Evolutionary conservation across 75 land plant species (phyloP).

Genomic region (Picea sitchensis): DNA sequence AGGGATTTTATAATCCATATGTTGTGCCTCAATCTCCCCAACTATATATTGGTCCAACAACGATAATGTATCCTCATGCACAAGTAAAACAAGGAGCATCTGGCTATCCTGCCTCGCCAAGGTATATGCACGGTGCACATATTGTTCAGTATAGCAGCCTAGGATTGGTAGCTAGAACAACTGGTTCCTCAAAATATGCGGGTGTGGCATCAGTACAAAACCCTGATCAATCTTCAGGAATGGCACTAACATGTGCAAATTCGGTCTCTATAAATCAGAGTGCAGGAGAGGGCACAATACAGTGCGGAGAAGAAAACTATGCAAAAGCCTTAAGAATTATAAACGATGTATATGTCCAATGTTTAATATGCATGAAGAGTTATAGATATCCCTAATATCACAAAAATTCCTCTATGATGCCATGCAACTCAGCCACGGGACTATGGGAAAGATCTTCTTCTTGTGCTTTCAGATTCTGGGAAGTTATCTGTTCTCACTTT

Average conservation of each 20-base stretch:
- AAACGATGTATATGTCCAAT: too few species aligned
- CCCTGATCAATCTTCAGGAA: neutral
- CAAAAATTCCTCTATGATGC: too few species aligned
- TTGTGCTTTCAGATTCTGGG: constrained; percentile 91
- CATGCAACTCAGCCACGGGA: constrained; percentile 21
- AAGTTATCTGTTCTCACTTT: constrained; percentile 89
- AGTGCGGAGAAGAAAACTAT: neutral
- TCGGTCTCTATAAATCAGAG: neutral
- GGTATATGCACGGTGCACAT: constrained; percentile 6
- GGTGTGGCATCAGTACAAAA: neutral
- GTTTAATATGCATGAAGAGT: too few species aligned
- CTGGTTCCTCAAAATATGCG: neutral
- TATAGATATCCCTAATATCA: too few species aligned
- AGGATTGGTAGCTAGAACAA: constrained; percentile 6
- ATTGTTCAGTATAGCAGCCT: constrained; percentile 13
- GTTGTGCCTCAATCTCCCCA: constrained; percentile 2
- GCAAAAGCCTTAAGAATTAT: too few species aligned
- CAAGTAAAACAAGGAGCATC: neutral
- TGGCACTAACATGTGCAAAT: neutral
- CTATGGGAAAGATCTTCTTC: constrained; percentile 72
- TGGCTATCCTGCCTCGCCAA: constrained; percentile 4
- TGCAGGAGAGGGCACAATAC: constrained; percentile 3
- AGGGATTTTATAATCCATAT: constrained; percentile 15
- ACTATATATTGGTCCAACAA: constrained; percentile 8
- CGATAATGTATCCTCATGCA: constrained; percentile 7